Percentiles rank a stretch among this genome's conserved stretches.
Conservation (phyloP, 371 early-diverging fungal genomes). For the Mortierella sp. region DNA sequence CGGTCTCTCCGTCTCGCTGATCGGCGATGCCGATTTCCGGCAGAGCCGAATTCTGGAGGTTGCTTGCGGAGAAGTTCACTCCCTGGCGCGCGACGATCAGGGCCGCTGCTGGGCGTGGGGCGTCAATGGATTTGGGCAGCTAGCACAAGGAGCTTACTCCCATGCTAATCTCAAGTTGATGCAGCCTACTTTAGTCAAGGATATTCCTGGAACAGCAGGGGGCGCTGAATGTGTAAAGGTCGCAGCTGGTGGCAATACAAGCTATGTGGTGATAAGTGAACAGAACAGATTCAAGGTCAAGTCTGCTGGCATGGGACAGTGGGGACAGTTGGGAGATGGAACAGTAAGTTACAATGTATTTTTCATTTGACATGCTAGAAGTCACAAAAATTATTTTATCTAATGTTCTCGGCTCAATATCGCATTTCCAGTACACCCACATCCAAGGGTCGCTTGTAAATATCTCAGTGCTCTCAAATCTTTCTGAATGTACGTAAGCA, state of each 20-base stretch:
- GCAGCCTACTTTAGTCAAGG: conserved; percentile 41
- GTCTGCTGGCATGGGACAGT: conserved; percentile 60
- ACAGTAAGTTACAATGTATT: conserved; percentile 20
- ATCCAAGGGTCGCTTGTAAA: conserved; percentile 55
- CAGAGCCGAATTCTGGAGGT: conserved; percentile 42
- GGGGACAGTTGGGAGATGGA: conserved; percentile 59
- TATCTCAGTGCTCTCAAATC: conserved; percentile 44
- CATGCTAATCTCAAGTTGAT: conserved; percentile 40
- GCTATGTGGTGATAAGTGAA: conserved; percentile 51
- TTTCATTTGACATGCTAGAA: not conserved
- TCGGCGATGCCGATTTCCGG: conserved; percentile 25
- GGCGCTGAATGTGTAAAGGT: conserved; percentile 41
- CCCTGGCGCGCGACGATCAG: conserved; percentile 50
- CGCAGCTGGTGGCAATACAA: conserved; percentile 58
- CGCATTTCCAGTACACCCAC: conserved; percentile 27
- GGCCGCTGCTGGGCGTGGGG: conserved; percentile 58
- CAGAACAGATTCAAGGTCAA: conserved; percentile 39
- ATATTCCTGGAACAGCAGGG: conserved; percentile 26
- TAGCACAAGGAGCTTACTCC: conserved; percentile 54
- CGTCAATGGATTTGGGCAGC: conserved; percentile 54
- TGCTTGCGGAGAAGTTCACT: conserved; percentile 55
- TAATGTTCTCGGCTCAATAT: not conserved
- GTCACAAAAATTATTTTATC: not conserved
- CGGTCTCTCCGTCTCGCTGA: conserved; percentile 42
- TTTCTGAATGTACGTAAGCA: conserved; percentile 53